Conservation (phyloP, 2,329 filamentous ascomycete genomes). For the Beauveria medogensis region DNA sequence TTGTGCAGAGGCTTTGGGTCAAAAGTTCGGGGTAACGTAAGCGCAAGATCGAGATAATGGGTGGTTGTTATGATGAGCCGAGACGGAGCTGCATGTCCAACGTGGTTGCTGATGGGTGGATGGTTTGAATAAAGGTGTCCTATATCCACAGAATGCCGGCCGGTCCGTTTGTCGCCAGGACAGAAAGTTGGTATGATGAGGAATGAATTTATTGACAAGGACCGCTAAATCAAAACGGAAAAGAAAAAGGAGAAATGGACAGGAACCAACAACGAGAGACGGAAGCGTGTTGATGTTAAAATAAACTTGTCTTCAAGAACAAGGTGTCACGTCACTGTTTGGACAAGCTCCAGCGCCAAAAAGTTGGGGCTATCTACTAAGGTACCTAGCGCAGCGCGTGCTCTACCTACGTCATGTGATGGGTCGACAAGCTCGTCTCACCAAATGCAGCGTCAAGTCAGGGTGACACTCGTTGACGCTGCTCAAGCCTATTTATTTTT, state of each 20-base stretch:
- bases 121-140: conserved; percentile 5
- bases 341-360: conserved; percentile 8
- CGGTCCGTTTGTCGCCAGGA: not conserved
- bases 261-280: not conserved
- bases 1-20: not conserved
- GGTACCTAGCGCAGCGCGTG: conserved; percentile 3
- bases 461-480: not conserved
- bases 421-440: not conserved
- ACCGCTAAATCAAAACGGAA: not conserved
- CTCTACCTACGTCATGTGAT: conserved; percentile 17
- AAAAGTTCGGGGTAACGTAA: not conserved
- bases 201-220: not conserved
- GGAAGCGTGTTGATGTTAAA: not conserved
- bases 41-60: too few species aligned
- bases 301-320: not conserved
- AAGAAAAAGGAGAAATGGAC: not conserved
- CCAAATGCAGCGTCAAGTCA: not conserved
- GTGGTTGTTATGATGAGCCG: not conserved
- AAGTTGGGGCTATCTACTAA: not conserved
- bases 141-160: not conserved
- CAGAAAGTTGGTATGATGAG: not conserved
- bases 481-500: not conserved
- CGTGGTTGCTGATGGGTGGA: not conserved
- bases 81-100: conserved; percentile 5
- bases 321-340: conserved; percentile 4